Evolutionary conservation across 371 early-diverging fungal genomes (phyloP), one percentile per base, ranked within the genome.

Genomic region (Rhizopus sp.): DNA sequence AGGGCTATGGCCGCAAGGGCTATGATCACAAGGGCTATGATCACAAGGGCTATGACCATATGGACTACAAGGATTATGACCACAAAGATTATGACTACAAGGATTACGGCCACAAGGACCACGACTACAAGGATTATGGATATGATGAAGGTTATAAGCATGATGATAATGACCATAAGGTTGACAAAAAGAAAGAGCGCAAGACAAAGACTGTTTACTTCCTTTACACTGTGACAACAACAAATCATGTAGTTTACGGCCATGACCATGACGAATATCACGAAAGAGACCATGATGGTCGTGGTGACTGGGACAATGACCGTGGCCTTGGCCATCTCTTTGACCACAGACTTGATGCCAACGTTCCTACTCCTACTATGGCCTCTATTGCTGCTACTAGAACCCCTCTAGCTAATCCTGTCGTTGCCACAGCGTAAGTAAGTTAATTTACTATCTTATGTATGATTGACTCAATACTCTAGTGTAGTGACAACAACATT

Each of bases 171-270:
- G 38, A 37, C 10, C 3, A 37, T 7, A 37, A 37, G 38, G 38
- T 7, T 37, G 7, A 37, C 6, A 7, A 46, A 46, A 8, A 23
- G 5, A 29, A 29, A 12, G 46, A 1, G 8, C 46, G n/a, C 37
- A 37, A 34, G 33, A 16, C 31, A 50, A 32, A 50, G 50, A 32
- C 50, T 9, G 33, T 37, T 34, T 50, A 50, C 50, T 34, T 34
- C 29, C n/a, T 40, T 16, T 32, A 52, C 23, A 38, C 35, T 52
- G 46, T 46, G 5, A 46, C 46, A 7, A 15, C 46, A 7, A 46
- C 46, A 4, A 46, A 17, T 29, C 17, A 17, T 8, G 8, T 23
- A 7, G 7, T 15, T 29, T 29, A 23, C n/a, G 46, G 46, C 8
- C 46, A 53, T 23, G 53, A 53, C 13, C 17, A 53, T 12, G 41